Conservation (phyloP, 805 yeast genomes). For the Saccharomyces jurei region DNA sequence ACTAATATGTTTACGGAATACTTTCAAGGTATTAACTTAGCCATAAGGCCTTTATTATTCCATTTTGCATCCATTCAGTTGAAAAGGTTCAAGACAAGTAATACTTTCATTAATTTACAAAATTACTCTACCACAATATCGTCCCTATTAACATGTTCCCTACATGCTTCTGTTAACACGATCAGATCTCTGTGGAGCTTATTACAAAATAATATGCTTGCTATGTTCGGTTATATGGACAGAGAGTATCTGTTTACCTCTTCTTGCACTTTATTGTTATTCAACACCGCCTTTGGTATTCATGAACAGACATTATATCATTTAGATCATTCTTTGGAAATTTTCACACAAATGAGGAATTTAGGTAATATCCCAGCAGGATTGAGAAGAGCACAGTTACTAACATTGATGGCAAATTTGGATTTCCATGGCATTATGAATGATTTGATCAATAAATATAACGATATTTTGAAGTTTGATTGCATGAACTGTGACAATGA, state of each 20-base stretch:
- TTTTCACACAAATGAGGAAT: constrained; percentile 68
- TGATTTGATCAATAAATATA: constrained; percentile 48
- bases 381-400: constrained; percentile 59
- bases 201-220: constrained; percentile 73
- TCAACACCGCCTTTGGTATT: constrained; percentile 74
- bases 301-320: constrained; percentile 68
- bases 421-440: constrained; percentile 63
- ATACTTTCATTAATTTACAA: constrained; percentile 55
- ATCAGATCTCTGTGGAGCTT: constrained; percentile 67
- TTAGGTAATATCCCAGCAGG: constrained; percentile 79
- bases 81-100: constrained; percentile 38
- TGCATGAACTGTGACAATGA: constrained; percentile 12
- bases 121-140: constrained; percentile 59
- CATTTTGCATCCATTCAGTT: constrained; percentile 67
- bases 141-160: constrained; percentile 64
- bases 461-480: constrained; percentile 29
- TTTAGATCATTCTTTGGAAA: constrained; percentile 60
- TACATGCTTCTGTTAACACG: constrained; percentile 73
- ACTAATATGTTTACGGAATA: constrained; percentile 77
- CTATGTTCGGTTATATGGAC: constrained; percentile 81
- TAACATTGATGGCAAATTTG: constrained; percentile 54
- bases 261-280: constrained; percentile 62
- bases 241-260: constrained; percentile 73
- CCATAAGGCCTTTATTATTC: constrained; percentile 67
- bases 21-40: constrained; percentile 73